A percentile compares a stretch with the other conserved stretches of the same genome.
phyloP scores from a whole-genome alignment of 768 basidiomycete genomes.

The Lactarius indigo region DNA sequence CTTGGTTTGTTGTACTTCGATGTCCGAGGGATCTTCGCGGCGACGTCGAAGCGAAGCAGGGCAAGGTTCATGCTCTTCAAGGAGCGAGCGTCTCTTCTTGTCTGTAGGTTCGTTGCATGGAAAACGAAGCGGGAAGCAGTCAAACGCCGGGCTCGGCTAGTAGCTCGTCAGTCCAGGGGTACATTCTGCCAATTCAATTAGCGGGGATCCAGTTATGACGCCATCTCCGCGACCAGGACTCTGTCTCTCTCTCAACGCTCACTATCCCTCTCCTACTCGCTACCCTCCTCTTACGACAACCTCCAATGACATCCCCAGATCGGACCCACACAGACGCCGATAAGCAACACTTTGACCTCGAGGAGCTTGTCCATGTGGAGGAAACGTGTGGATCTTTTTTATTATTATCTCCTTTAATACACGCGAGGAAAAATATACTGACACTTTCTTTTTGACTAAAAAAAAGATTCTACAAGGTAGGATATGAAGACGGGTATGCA shows the following conservation, averaged over 20 bases:
- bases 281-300: neutral
- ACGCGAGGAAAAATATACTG: neutral
- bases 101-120: neutral
- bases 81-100: neutral
- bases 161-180: neutral
- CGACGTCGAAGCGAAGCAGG: conserved; percentile 19
- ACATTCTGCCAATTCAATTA: neutral
- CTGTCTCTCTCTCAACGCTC: neutral
- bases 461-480: conserved; percentile 73
- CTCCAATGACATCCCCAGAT: conserved; percentile 8
- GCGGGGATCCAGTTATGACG: conserved; percentile 1
- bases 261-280: neutral
- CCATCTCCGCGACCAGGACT: conserved; percentile 16
- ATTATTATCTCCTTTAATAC: neutral
- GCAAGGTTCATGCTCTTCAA: neutral
- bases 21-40: conserved; percentile 14
- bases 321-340: neutral
- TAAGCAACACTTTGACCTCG: conserved; percentile 29
- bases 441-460: conserved; percentile 35
- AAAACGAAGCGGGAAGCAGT: neutral
- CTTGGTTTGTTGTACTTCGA: conserved; percentile 3
- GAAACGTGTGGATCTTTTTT: conserved; percentile 29
- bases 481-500: conserved; percentile 70
- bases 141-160: neutral
- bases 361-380: conserved; percentile 32